These are phyloP conservation scores for Agrostemma githago DNA, from an alignment of 148 eudicot genomes.

Conservation along the genomic window DNA sequence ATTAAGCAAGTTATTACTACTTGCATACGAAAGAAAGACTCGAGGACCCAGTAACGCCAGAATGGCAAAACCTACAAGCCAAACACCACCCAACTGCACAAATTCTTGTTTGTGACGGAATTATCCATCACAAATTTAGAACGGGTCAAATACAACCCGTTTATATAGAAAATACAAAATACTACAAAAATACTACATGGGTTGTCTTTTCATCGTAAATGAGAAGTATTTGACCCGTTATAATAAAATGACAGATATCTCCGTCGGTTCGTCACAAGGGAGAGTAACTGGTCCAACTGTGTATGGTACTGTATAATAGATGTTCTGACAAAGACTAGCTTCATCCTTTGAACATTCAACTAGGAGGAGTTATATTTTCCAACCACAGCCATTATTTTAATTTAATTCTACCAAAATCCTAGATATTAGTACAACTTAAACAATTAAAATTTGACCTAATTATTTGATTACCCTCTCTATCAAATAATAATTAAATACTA, in stretches of 20 bases:
- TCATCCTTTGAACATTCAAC: conserved; percentile 16
- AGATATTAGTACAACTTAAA: neutral
- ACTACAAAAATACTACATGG: too few species aligned
- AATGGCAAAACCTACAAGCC: neutral
- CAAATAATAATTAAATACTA: neutral
- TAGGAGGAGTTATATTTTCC: conserved; percentile 8
- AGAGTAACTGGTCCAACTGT: neutral
- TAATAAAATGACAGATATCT: too few species aligned
- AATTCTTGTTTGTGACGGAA: too few species aligned
- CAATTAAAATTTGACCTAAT: neutral
- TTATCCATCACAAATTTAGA: too few species aligned
- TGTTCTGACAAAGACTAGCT: conserved; percentile 13
- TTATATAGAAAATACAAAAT: too few species aligned
- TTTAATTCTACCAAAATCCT: neutral
- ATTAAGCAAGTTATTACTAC: too few species aligned
- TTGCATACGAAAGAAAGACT: neutral
- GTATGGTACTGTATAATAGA: neutral
- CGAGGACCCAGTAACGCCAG: neutral
- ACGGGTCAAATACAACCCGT: too few species aligned
- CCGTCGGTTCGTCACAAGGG: too few species aligned
- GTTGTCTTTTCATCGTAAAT: too few species aligned
- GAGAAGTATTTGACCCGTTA: too few species aligned
- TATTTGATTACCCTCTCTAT: neutral
- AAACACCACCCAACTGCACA: too few species aligned
- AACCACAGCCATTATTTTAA: conserved; percentile 2